Evolutionary conservation across 805 yeast species (phyloP), one percentile per base, ranked within the genome.

Genomic region (Saccharomycopsis sp.): DNA sequence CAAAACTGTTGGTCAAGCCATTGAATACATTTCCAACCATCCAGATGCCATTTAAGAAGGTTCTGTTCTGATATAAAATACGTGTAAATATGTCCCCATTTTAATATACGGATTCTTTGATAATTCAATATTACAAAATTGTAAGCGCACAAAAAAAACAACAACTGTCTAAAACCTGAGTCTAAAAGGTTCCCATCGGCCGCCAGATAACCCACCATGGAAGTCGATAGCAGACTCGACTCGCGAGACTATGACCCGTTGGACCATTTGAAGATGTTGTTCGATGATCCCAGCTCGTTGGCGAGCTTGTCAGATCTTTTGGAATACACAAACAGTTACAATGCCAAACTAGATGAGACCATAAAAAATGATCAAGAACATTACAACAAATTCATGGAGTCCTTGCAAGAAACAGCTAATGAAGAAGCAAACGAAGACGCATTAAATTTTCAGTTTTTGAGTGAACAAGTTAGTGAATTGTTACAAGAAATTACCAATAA

Each of bases 1-100:
- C 62, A 80, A 78, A 64, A 81, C 94, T 36, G 85, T 86, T 48
- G 80, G 81, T 51, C 89, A 85, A 64, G 94, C 94, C 42, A 70
- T 83, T 51, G 79, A 83, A 53, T 79, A 82, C 65, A 81, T 86
- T 52, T 66, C 67, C 48, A 70, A 73, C 51, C 78, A 74, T 59
- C 60, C 62, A n/a, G 59, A 67, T 66, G 49, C 73, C 69, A 34
- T 36, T 34, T 46, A 31, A 37, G n/a, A n/a, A n/a, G n/a, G n/a
- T n/a, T n/a, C n/a, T n/a, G n/a, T n/a, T n/a, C n/a, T n/a, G n/a
- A n/a, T n/a, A n/a, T n/a, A n/a, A n/a, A n/a, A n/a, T n/a, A n/a
- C n/a, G n/a, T n/a, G n/a, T n/a, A n/a, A n/a, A n/a, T n/a, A n/a
- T n/a, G n/a, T n/a, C n/a, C n/a, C n/a, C n/a, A n/a, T n/a, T n/a